These are phyloP conservation scores for Pseudogymnoascus sp. DNA, from an alignment of 2,329 filamentous ascomycete genomes.

Conservation along the genomic window DNA sequence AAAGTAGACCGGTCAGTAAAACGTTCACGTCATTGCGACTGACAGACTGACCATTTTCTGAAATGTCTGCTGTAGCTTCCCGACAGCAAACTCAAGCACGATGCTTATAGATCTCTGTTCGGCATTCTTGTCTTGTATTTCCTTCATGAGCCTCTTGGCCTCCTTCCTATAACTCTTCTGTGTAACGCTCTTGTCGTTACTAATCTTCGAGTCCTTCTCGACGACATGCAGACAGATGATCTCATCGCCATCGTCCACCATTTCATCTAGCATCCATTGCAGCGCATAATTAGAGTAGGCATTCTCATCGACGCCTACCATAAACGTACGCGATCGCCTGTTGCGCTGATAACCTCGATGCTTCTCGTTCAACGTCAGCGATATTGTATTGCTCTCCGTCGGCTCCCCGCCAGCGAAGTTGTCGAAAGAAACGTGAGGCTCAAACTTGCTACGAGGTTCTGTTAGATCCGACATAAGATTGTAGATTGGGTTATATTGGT, in stretches of 20 bases:
- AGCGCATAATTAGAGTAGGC: conserved; percentile 68
- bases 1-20: conserved; percentile 7
- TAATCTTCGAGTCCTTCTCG: conserved; percentile 60
- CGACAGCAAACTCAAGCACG: conserved; percentile 63
- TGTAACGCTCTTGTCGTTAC: conserved; percentile 49
- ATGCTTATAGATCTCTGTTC: conserved; percentile 64
- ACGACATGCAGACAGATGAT: conserved; percentile 65
- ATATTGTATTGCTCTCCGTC: conserved; percentile 46
- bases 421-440: conserved; percentile 64
- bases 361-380: conserved; percentile 62
- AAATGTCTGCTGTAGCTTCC: conserved; percentile 63
- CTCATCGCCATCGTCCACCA: conserved; percentile 70
- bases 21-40: neutral
- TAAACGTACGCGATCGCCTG: conserved; percentile 58
- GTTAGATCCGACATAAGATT: conserved; percentile 7
- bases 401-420: conserved; percentile 61
- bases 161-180: conserved; percentile 55
- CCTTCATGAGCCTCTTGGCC: conserved; percentile 54
- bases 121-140: conserved; percentile 60
- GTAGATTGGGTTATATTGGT: neutral
- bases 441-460: conserved; percentile 42
- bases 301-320: conserved; percentile 65
- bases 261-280: conserved; percentile 65
- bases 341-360: conserved; percentile 63
- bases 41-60: conserved; percentile 55